Evolutionary conservation across 768 basidiomycete species (phyloP).

Genomic region (Boletus subparvulus): DNA sequence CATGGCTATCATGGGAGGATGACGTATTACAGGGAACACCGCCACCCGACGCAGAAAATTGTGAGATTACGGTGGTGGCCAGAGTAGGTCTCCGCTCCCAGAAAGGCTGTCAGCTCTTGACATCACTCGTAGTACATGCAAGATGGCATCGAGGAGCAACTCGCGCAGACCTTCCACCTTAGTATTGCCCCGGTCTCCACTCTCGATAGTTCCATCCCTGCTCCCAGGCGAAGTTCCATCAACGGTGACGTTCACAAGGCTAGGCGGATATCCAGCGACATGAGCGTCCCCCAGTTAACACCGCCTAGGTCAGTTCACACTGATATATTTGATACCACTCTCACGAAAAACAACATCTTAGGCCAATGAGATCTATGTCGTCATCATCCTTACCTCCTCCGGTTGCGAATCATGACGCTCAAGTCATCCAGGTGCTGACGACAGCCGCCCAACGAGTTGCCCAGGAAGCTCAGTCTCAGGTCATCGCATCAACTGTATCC

Average conservation of each 20-base stretch:
- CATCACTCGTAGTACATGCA: constrained; percentile 45
- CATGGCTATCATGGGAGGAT: constrained; percentile 88
- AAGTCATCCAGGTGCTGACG: constrained; percentile 76
- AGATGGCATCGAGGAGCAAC: constrained; percentile 71
- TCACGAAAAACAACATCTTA: constrained; percentile 12
- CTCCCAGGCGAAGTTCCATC: constrained; percentile 49
- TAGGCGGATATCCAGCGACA: constrained; percentile 43
- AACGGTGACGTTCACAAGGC: constrained; percentile 42
- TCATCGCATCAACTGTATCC: constrained; percentile 51
- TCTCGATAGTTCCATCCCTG: constrained; percentile 43
- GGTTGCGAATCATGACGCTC: constrained; percentile 53
- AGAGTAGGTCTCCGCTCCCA: constrained; percentile 48
- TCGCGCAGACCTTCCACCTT: constrained; percentile 66
- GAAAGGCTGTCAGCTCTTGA: constrained; percentile 7
- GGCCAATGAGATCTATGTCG: constrained; percentile 34
- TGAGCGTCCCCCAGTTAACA: constrained; percentile 34
- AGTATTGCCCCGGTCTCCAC: constrained; percentile 67
- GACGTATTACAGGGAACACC: constrained; percentile 83
- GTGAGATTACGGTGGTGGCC: constrained; percentile 73
- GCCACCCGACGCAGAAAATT: constrained; percentile 69
- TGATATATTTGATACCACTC: not conserved
- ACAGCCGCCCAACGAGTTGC: constrained; percentile 77
- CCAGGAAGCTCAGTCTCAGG: constrained; percentile 68
- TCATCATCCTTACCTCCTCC: constrained; percentile 33
- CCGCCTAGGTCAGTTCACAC: constrained; percentile 27